Evolutionary conservation across 2,329 filamentous ascomycete species (phyloP), one percentile per base, ranked within the genome.

Genomic region (Aspergillus fumigatus): DNA sequence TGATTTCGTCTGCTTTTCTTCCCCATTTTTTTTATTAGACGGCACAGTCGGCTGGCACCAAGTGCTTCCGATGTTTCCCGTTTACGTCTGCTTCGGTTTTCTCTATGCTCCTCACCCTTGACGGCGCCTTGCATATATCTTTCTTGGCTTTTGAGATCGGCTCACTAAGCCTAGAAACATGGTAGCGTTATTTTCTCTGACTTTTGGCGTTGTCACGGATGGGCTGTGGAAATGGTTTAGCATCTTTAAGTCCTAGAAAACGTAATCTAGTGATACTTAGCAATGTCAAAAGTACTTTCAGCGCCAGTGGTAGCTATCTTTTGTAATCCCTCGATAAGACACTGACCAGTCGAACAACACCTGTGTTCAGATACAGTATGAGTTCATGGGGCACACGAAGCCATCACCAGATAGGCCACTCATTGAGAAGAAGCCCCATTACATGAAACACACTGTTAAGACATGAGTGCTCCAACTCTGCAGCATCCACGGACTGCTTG

Each of bases 1-100:
- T 57, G 47, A 55, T 26, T 21, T 43, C n/a, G n/a, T 49, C 49
- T 27, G 32, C n/a, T 43, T 27, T 41, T 43, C 21, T 50, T 51
- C 43, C 11, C 26, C 48, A 10, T 48, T 52, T 48, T 41, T 38
- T 49, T 52, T 26, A 40, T 40, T 47, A 23, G 4, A 47, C 43
- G 43, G 14, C 43, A 47, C 14, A 26, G 43, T 14, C 43, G 14
- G 8, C 43, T 47, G 41, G 43, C 23, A 47, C 21, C 19, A 29
- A 3, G 11, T 26, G 9, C 10, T 21, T 23, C 19, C 6, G 21
- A 23, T 43, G 8, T 21, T 43, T 43, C 8, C 40, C 11, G 43
- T 10, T 25, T 9, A 38, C 14, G 14, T 38, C 19, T 4, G 19
- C 9, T 25, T 25, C 21, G 43, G 23, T 3, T 6, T 26, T 23